Conservation (phyloP, 768 basidiomycete species). For the Boletus sp. region DNA sequence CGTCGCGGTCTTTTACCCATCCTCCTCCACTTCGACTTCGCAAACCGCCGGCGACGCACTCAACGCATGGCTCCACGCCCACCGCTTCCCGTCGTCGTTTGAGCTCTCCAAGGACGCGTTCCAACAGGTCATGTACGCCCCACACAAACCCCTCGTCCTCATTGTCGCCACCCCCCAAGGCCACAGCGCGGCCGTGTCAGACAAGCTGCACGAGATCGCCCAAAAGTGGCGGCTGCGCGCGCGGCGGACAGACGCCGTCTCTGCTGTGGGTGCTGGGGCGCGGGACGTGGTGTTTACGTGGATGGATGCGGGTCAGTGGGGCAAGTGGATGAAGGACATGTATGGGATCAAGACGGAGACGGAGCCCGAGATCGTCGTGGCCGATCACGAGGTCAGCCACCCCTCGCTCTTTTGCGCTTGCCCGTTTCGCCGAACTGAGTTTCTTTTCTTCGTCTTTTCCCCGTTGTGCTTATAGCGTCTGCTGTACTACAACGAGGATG, state of each 20-base stretch:
- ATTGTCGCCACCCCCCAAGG: slow-evolving; percentile 51
- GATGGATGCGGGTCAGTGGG: slow-evolving; percentile 87
- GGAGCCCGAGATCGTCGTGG: slow-evolving; percentile 55
- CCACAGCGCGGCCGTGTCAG: slow-evolving; percentile 40
- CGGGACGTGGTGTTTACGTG: slow-evolving; percentile 78
- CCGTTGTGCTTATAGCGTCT: slow-evolving; percentile 43
- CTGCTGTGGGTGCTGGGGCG: slow-evolving; percentile 10
- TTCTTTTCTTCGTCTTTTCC: too few species aligned
- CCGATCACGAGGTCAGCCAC: slow-evolving; percentile 57
- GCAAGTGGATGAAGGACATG: slow-evolving; percentile 87
- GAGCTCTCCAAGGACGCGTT: slow-evolving; percentile 80
- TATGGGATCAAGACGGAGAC: slow-evolving; percentile 57
- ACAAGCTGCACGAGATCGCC: slow-evolving; percentile 49
- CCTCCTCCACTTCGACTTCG: background rate
- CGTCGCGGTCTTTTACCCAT: slow-evolving; percentile 39
- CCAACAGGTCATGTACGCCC: slow-evolving; percentile 81
- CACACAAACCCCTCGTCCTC: slow-evolving; percentile 72
- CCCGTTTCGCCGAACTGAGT: background rate
- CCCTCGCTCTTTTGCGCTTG: too few species aligned
- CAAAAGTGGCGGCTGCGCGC: slow-evolving; percentile 51
- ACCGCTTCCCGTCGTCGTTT: slow-evolving; percentile 69
- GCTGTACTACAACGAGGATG: slow-evolving; percentile 74
- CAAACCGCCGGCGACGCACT: slow-evolving; percentile 19
- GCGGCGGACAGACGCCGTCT: background rate
- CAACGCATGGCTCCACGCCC: slow-evolving; percentile 54